Evolutionary conservation across 2,329 filamentous ascomycete genomes (phyloP), one percentile per base, ranked within the genome.

Genomic region (Cercospora sp.): DNA sequence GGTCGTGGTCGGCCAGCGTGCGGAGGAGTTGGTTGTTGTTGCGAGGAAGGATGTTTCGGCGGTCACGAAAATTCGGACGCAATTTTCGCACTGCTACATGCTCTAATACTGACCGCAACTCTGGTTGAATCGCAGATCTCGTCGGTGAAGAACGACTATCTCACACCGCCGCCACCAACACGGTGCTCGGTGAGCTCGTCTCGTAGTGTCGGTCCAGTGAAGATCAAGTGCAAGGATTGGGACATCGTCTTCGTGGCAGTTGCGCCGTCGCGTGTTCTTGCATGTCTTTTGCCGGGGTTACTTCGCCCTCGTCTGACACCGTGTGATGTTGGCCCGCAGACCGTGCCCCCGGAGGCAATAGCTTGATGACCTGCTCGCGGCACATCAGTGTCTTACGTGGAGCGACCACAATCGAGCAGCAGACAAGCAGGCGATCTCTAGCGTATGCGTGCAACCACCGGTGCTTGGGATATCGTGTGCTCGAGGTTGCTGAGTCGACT

Each of bases 251-350:
- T 51, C 45, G 53, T 58, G 53, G 26, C 26, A 58, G 53, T 34
- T 28, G 53, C 53, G 26, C 53, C 30, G 53, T 28, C 53, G 53
- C 53, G 24, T 58, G 53, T 58, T 58, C 53, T 58, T 58, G 45
- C 45, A 24, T 26, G 5, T 58, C 53, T 21, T 30, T 43, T 28
- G 24, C 30, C 53, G 53, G 53, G 26, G 16, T 58, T 58, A 58
- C 53, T 58, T 58, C 53, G 53, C 26, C 53, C 26, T 58, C 53
- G 21, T 28, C 30, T 34, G n/a, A n/a, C n/a, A 58, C 26, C 53
- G 12, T 34, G 53, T 58, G 26, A 21, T 58, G 53, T 58, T 58
- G 53, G 53, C 53, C 53, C 26, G 53, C 26, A 28, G 53, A 58
- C 53, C 53, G 26, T 18, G 13, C 21, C 53, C 53, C 53, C 26